These are phyloP conservation scores for Fraxinus americana DNA, from an alignment of 257 asterid species.

Conservation along the genomic window DNA sequence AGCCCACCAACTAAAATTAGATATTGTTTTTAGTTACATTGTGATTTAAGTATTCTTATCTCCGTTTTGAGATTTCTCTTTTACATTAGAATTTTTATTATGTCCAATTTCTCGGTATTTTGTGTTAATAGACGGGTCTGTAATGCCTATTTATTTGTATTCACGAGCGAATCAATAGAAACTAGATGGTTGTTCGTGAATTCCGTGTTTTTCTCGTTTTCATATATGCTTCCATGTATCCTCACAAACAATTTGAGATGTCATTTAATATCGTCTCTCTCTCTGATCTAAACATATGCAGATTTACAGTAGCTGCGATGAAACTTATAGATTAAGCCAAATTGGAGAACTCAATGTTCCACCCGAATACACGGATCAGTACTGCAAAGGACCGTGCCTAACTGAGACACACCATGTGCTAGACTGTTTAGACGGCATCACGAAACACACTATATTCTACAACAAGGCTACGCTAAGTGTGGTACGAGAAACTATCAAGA, in stretches of 20 bases:
- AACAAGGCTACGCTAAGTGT: constrained; percentile 57
- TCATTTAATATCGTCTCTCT: no score
- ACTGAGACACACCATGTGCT: constrained; percentile 67
- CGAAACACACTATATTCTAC: constrained; percentile 47
- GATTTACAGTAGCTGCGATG: constrained; percentile 72
- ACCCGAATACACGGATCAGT: constrained; percentile 54
- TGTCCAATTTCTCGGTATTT: not conserved
- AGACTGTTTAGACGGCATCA: constrained; percentile 50
- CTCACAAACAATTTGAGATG: no score
- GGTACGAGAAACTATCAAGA: constrained; percentile 54
- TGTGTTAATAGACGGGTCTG: not conserved
- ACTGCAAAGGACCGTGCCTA: constrained; percentile 71
- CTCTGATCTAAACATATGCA: constrained; percentile 24
- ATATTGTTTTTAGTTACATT: not conserved
- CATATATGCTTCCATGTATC: no score
- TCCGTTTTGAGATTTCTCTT: no score
- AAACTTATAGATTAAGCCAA: constrained; percentile 54
- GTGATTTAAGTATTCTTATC: no score
- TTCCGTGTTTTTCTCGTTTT: no score
- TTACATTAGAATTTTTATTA: not conserved
- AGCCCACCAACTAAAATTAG: no score
- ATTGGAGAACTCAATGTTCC: constrained; percentile 70
- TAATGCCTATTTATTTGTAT: not conserved
- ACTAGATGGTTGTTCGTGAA: not conserved
- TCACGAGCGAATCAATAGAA: not conserved